Percentiles rank a stretch among this genome's conserved stretches.
phyloP scores from a whole-genome alignment of 306 rosid species.

The Luffa aegyptiaca region DNA sequence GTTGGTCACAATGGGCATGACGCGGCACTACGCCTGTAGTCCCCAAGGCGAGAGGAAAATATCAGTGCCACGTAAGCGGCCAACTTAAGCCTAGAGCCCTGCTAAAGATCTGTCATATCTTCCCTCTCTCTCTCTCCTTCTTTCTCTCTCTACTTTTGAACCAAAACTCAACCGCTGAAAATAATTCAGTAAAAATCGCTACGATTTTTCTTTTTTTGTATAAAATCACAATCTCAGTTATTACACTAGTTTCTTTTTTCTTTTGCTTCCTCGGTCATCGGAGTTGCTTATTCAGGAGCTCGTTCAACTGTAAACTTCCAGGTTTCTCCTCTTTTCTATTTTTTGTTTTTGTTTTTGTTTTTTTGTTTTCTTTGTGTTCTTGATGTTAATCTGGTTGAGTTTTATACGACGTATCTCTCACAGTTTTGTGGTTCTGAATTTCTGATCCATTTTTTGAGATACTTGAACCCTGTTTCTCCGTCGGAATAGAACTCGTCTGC shows the following conservation, averaged over 20 bases:
- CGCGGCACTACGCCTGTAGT: constrained; percentile 22
- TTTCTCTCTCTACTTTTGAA: constrained; percentile 10
- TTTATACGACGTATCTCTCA: background rate
- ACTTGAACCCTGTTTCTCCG: background rate
- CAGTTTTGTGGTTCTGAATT: background rate
- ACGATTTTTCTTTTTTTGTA: background rate
- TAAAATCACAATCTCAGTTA: background rate
- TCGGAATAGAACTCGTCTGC: background rate
- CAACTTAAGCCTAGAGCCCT: constrained; percentile 29
- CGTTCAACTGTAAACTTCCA: background rate
- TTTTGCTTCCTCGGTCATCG: background rate
- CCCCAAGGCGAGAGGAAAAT: constrained; percentile 52
- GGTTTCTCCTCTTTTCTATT: background rate
- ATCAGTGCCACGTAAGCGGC: constrained; percentile 71
- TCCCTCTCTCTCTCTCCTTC: background rate
- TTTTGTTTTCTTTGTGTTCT: background rate
- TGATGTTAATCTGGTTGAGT: background rate
- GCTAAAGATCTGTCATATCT: constrained; percentile 44
- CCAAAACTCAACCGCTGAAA: constrained; percentile 11
- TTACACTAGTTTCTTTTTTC: background rate
- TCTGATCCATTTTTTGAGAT: background rate
- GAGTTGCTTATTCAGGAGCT: background rate
- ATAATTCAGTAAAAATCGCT: background rate
- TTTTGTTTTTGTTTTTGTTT: background rate
- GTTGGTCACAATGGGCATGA: background rate